Evolutionary conservation across 345 rosid species (phyloP).

Genomic region (Eucalyptus curtisii): DNA sequence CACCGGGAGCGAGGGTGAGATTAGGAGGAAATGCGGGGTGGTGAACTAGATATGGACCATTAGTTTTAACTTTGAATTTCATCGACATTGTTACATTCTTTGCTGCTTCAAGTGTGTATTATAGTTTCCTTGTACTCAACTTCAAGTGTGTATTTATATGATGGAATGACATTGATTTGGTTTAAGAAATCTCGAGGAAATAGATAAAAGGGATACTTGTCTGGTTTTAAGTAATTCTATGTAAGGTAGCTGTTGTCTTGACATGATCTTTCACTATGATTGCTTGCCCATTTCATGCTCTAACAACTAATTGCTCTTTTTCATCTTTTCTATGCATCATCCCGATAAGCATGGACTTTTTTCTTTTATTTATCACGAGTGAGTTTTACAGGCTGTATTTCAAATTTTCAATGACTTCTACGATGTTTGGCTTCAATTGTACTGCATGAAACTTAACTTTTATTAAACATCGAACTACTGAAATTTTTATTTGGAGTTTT

Average conservation of each 20-base stretch:
- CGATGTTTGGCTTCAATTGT: too few species aligned
- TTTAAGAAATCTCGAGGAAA: too few species aligned
- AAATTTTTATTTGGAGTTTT: too few species aligned
- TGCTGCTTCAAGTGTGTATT: neutral
- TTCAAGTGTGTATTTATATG: neutral
- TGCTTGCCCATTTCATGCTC: neutral
- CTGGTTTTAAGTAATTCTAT: too few species aligned
- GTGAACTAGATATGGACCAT: neutral
- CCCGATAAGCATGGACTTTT: neutral
- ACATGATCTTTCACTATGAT: neutral
- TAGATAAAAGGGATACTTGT: too few species aligned
- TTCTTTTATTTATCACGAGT: neutral
- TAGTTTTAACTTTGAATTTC: neutral
- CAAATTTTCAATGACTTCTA: neutral
- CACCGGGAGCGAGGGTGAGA: constrained; percentile 3
- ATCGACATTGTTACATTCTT: neutral
- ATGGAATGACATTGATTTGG: neutral
- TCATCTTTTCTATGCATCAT: neutral
- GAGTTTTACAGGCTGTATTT: neutral
- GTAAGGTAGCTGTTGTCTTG: neutral
- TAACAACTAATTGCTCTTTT: neutral
- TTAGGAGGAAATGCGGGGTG: neutral
- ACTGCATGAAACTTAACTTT: too few species aligned
- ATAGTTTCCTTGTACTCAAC: neutral
- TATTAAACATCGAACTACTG: too few species aligned